These are phyloP conservation scores for Daldinia childiae DNA, from an alignment of 495 filamentous ascomycete genomes.

Conservation along the genomic window DNA sequence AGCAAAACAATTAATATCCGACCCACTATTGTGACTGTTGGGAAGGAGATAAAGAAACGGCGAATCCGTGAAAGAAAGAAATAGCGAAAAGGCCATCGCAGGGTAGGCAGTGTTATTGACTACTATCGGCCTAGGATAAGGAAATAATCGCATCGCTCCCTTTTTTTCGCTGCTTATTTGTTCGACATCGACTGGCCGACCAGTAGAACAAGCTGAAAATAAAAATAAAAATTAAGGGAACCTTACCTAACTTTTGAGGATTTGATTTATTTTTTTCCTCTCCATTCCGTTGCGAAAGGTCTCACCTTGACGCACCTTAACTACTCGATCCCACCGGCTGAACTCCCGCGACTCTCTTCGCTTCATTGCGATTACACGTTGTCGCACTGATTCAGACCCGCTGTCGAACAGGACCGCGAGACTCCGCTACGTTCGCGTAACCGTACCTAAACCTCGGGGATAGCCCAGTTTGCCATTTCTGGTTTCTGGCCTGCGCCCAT, in stretches of 20 bases:
- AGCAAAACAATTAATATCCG: constrained; percentile 32
- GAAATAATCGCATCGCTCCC: constrained; percentile 7
- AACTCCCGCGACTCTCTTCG: constrained; percentile 29
- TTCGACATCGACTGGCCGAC: constrained; percentile 20
- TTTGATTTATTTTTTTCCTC: constrained; percentile 16
- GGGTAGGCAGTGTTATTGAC: constrained; percentile 21
- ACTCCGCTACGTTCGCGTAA: constrained; percentile 45
- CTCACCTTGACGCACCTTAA: constrained; percentile 43
- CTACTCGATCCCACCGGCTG: constrained; percentile 28
- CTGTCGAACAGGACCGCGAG: constrained; percentile 44
- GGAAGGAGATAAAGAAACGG: constrained; percentile 36
- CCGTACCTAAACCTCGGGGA: constrained; percentile 44
- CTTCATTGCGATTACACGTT: constrained; percentile 35
- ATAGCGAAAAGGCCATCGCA: constrained; percentile 19
- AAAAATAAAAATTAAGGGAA: constrained; percentile 2
- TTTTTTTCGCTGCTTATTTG: constrained; percentile 12
- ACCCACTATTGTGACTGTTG: constrained; percentile 27
- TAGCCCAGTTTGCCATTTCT: constrained; percentile 38
- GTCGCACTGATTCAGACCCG: constrained; percentile 48
- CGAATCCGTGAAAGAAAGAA: constrained; percentile 32
- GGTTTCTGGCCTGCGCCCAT: constrained; percentile 41
- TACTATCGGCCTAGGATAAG: constrained; percentile 19
- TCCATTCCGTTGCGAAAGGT: constrained; percentile 36
- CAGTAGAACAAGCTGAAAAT: not conserved
- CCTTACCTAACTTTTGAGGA: constrained; percentile 26